Conservation (phyloP, 164 flowering plant species). For the Amborella trichopoda region DNA sequence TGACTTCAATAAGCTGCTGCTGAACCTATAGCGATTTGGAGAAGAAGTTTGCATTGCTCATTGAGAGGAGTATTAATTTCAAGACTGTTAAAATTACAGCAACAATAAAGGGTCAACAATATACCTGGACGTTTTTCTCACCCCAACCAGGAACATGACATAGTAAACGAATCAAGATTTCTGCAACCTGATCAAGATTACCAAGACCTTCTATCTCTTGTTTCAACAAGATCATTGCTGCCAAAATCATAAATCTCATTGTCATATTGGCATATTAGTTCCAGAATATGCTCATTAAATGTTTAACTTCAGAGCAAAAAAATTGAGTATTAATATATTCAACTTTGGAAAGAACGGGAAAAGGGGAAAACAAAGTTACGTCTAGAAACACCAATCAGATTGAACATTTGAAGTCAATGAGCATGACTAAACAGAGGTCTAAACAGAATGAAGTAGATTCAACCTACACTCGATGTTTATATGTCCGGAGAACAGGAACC, state of each 20-base stretch:
- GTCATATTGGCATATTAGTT: too few species aligned
- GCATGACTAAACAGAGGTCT: too few species aligned
- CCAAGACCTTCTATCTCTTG: conserved; percentile 63
- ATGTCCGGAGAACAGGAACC: too few species aligned
- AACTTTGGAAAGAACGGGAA: too few species aligned
- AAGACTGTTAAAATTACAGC: neutral
- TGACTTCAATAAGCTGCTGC: conserved; percentile 84
- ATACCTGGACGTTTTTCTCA: conserved; percentile 99
- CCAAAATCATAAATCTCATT: neutral
- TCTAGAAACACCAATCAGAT: too few species aligned
- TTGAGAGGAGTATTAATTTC: neutral
- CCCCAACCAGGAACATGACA: conserved; percentile 95
- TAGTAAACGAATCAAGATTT: conserved; percentile 70
- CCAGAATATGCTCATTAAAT: too few species aligned
- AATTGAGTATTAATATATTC: too few species aligned
- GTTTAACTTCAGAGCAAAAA: too few species aligned
- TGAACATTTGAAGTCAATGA: too few species aligned
- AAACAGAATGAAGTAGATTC: too few species aligned
- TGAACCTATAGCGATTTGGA: conserved; percentile 62
- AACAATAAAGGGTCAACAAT: neutral
- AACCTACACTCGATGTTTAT: too few species aligned
- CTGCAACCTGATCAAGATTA: conserved; percentile 55
- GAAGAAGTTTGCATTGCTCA: neutral
- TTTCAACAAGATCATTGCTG: conserved; percentile 74
- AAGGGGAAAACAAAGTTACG: too few species aligned